phyloP scores from a whole-genome alignment of 2,329 filamentous ascomycete genomes.

The Alternaria ethzedia region DNA sequence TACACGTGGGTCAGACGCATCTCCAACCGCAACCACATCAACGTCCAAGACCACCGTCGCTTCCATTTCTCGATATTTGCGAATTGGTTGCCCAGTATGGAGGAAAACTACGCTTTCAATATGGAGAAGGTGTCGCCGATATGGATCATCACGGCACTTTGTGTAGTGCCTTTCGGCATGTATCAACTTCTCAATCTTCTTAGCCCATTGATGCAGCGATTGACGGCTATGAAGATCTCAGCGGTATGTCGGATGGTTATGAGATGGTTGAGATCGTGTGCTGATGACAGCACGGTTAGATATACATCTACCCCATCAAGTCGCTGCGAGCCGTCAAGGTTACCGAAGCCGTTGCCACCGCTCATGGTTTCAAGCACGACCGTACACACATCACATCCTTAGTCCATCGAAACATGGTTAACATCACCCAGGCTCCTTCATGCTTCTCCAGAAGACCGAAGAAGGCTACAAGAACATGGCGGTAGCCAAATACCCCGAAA shows the following conservation, averaged over 20 bases:
- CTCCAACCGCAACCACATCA: neutral
- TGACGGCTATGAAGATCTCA: slow-evolving; percentile 40
- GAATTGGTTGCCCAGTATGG: neutral
- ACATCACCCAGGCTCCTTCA: slow-evolving; percentile 32
- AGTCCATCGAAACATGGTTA: neutral
- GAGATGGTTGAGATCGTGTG: neutral
- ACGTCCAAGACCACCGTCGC: neutral
- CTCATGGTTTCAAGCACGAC: slow-evolving; percentile 55
- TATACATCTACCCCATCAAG: slow-evolving; percentile 58
- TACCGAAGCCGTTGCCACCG: slow-evolving; percentile 49
- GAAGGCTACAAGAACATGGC: slow-evolving; percentile 52
- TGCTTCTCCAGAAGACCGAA: slow-evolving; percentile 51
- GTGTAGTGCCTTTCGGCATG: slow-evolving; percentile 26
- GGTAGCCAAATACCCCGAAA: slow-evolving; percentile 48
- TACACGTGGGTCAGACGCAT: neutral
- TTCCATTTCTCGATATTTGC: neutral
- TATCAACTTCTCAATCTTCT: slow-evolving; percentile 29
- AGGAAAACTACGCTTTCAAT: slow-evolving; percentile 17
- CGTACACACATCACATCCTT: slow-evolving; percentile 26
- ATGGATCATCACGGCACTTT: slow-evolving; percentile 29
- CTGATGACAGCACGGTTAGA: slow-evolving; percentile 26
- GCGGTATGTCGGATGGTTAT: slow-evolving; percentile 28
- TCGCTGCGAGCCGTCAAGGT: slow-evolving; percentile 51
- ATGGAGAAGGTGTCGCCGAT: slow-evolving; percentile 25
- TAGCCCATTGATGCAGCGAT: slow-evolving; percentile 29